phyloP scores from a whole-genome alignment of 805 yeast genomes.

The Saturnispora besseyi region DNA sequence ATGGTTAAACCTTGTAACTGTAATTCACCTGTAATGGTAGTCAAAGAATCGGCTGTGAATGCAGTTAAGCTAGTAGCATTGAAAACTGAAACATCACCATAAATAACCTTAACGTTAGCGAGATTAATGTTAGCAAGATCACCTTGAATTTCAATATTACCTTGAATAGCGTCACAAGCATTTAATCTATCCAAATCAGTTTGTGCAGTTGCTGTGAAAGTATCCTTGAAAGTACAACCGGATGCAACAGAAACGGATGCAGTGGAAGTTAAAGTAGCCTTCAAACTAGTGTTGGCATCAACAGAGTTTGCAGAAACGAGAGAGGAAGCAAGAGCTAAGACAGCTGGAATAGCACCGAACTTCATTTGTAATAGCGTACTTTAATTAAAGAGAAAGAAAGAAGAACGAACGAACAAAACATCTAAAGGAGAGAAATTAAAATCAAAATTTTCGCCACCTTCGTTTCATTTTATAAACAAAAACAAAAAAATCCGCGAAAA shows the following conservation, averaged over 20 bases:
- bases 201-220: slow-evolving; percentile 70
- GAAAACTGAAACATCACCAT: slow-evolving; percentile 62
- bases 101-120: slow-evolving; percentile 65
- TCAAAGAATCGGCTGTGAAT: slow-evolving; percentile 72
- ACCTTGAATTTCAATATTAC: slow-evolving; percentile 68
- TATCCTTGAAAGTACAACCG: slow-evolving; percentile 54
- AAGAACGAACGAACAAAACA: too few species aligned
- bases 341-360: not conserved
- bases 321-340: slow-evolving; percentile 20
- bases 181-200: slow-evolving; percentile 65
- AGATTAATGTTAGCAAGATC: slow-evolving; percentile 54
- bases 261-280: slow-evolving; percentile 49
- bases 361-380: not conserved
- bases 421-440: too few species aligned
- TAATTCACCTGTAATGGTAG: slow-evolving; percentile 66
- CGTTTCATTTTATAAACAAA: too few species aligned
- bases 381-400: too few species aligned
- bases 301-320: slow-evolving; percentile 32
- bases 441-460: too few species aligned
- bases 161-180: slow-evolving; percentile 71
- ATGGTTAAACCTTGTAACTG: slow-evolving; percentile 54
- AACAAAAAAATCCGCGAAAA: too few species aligned
- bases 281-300: slow-evolving; percentile 32
- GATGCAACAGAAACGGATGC: slow-evolving; percentile 40
- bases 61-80: slow-evolving; percentile 56